These are phyloP conservation scores for Alternaria brassicicola DNA, from an alignment of 2,329 filamentous ascomycete species.

Conservation along the genomic window DNA sequence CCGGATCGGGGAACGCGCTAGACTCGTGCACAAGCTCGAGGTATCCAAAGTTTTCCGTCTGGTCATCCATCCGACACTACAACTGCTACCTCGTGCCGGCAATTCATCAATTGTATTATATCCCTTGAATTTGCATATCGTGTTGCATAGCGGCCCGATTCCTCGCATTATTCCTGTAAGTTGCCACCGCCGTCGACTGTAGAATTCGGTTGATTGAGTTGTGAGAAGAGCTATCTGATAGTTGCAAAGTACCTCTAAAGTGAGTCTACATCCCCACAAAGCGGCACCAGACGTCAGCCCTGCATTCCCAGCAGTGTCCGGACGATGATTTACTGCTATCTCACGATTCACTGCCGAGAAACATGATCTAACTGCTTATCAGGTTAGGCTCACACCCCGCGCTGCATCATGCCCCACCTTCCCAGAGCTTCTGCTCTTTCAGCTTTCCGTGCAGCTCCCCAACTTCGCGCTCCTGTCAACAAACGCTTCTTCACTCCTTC, in stretches of 20 bases:
- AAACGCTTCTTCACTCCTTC: slow-evolving; percentile 66
- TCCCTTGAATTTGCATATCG: slow-evolving; percentile 27
- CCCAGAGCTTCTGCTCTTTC: slow-evolving; percentile 39
- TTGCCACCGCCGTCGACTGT: slow-evolving; percentile 13
- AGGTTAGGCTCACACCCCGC: slow-evolving; percentile 30
- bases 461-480: slow-evolving; percentile 48
- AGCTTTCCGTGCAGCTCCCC: slow-evolving; percentile 40
- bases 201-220: slow-evolving; percentile 4
- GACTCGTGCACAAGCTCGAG: slow-evolving; percentile 26
- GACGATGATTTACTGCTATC: slow-evolving; percentile 7
- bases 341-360: slow-evolving; percentile 24
- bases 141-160: slow-evolving; percentile 37
- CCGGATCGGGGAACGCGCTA: slow-evolving; percentile 22
- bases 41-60: slow-evolving; percentile 28
- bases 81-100: slow-evolving; percentile 9
- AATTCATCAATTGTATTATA: slow-evolving; percentile 38
- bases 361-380: slow-evolving; percentile 22
- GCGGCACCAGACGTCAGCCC: slow-evolving; percentile 10
- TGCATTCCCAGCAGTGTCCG: background rate
- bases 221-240: slow-evolving; percentile 15
- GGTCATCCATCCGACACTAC: slow-evolving; percentile 26
- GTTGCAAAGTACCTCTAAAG: background rate
- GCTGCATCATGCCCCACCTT: slow-evolving; percentile 39
- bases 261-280: slow-evolving; percentile 2
- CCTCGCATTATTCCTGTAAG: slow-evolving; percentile 31